phyloP scores from a whole-genome alignment of 78 protist genomes.

The Dictyostelium purpureum region DNA sequence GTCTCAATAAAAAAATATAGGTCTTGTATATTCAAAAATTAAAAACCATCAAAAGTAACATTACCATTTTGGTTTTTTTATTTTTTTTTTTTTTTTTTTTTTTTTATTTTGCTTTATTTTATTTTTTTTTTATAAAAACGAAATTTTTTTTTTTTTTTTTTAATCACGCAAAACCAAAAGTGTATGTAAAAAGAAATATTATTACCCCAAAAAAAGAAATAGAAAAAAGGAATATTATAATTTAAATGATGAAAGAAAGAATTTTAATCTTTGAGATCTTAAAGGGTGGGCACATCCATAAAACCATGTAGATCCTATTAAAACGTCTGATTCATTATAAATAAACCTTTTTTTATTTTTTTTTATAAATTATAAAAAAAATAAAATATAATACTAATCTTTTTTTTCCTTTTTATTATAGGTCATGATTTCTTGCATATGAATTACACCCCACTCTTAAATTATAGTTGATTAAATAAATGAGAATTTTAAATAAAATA shows the following conservation, averaged over 20 bases:
- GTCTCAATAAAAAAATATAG: too few species aligned
- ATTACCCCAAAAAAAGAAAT: not conserved
- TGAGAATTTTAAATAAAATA: not conserved
- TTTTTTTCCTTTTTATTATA: too few species aligned
- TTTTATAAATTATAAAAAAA: not conserved
- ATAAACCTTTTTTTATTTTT: not conserved
- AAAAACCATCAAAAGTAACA: not conserved
- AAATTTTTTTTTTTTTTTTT: too few species aligned
- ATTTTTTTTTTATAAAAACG: not conserved
- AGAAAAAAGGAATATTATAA: not conserved
- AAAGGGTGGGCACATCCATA: constrained; percentile 1
- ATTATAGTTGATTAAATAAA: not conserved
- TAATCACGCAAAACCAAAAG: not conserved
- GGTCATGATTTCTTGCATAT: not conserved
- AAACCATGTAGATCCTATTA: not conserved
- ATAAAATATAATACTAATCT: not conserved
- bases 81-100: not conserved
- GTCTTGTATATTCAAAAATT: too few species aligned
- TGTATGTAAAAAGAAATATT: not conserved
- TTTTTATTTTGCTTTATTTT: not conserved
- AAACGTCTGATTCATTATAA: not conserved
- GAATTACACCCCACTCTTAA: too few species aligned
- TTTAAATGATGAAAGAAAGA: not conserved
- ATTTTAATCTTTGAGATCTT: constrained; percentile 25
- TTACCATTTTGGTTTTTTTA: not conserved